A percentile compares a stretch with the other conserved stretches of the same genome.
These are phyloP conservation scores for Pyrenopolyporus hunteri DNA, from an alignment of 495 filamentous ascomycete genomes.

Conservation along the genomic window DNA sequence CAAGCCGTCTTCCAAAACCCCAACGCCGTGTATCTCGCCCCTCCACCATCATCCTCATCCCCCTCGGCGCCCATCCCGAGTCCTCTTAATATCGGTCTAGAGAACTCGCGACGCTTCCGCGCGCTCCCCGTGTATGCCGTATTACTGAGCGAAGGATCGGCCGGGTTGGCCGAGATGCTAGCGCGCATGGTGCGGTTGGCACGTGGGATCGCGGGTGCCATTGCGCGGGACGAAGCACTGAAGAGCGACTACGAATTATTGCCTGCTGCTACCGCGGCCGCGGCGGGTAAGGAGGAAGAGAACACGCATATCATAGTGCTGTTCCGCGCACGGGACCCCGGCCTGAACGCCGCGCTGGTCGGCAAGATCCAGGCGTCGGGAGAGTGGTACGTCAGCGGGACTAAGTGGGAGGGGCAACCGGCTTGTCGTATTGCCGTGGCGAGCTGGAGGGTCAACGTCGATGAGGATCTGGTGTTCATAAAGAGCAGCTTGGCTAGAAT, in stretches of 20 bases:
- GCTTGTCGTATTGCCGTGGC: conserved; percentile 82
- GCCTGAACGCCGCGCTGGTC: conserved; percentile 68
- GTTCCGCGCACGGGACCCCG: conserved; percentile 74
- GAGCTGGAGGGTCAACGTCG: conserved; percentile 74
- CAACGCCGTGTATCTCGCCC: conserved; percentile 80
- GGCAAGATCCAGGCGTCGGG: conserved; percentile 73
- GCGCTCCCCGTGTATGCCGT: conserved; percentile 87
- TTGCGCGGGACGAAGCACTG: conserved; percentile 50
- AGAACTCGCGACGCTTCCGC: conserved; percentile 90
- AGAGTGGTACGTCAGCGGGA: conserved; percentile 84
- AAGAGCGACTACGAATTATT: conserved; percentile 68
- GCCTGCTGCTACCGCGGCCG: conserved; percentile 48
- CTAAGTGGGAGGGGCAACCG: conserved; percentile 71
- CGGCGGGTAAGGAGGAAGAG: conserved; percentile 8
- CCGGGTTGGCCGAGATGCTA: conserved; percentile 74
- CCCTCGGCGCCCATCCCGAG: conserved; percentile 64
- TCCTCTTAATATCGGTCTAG: conserved; percentile 85
- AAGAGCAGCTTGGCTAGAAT: conserved; percentile 36
- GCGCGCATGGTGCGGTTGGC: conserved; percentile 73
- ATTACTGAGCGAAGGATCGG: conserved; percentile 72
- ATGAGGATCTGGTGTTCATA: conserved; percentile 61
- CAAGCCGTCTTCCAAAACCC: conserved; percentile 77
- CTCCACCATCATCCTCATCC: conserved; percentile 48
- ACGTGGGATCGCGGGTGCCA: conserved; percentile 65
- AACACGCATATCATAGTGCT: conserved; percentile 77